phyloP scores from a whole-genome alignment of 495 filamentous ascomycete genomes.

The Clavariopsis aquatica region DNA sequence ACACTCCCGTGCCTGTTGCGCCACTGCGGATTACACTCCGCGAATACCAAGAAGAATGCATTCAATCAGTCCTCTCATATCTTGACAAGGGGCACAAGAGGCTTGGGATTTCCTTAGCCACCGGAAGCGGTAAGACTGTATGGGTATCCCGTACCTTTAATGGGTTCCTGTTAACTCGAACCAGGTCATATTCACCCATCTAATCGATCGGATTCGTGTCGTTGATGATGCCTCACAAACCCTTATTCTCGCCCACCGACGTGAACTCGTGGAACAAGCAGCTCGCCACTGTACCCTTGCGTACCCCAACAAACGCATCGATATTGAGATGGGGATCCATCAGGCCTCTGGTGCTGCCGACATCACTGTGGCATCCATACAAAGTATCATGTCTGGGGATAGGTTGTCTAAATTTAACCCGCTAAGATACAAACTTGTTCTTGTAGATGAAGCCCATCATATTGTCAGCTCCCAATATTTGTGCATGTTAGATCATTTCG shows the following conservation, averaged over 20 bases:
- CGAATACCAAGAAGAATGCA: constrained; percentile 58
- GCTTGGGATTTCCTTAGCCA: constrained; percentile 86
- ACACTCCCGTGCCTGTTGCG: background rate
- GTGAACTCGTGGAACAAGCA: constrained; percentile 95
- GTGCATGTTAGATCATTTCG: constrained; percentile 70
- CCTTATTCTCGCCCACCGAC: constrained; percentile 87
- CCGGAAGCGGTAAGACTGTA: constrained; percentile 91
- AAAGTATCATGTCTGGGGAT: constrained; percentile 72
- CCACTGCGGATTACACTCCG: constrained; percentile 43
- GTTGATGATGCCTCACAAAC: constrained; percentile 67
- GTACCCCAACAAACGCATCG: constrained; percentile 77
- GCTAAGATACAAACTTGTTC: constrained; percentile 75
- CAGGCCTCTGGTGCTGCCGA: constrained; percentile 77
- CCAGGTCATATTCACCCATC: constrained; percentile 91
- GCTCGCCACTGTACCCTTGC: constrained; percentile 74
- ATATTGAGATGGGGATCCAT: constrained; percentile 84
- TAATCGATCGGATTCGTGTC: constrained; percentile 75
- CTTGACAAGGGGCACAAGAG: constrained; percentile 74
- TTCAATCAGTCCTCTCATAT: constrained; percentile 76
- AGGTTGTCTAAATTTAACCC: constrained; percentile 82
- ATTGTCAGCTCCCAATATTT: constrained; percentile 84
- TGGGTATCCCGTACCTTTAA: constrained; percentile 17
- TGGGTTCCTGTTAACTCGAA: background rate
- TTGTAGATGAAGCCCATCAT: constrained; percentile 98
- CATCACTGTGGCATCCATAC: constrained; percentile 90